Evolutionary conservation across 192 early-diverging fungal genomes (phyloP).

Genomic region (Chytriomyces confervae): DNA sequence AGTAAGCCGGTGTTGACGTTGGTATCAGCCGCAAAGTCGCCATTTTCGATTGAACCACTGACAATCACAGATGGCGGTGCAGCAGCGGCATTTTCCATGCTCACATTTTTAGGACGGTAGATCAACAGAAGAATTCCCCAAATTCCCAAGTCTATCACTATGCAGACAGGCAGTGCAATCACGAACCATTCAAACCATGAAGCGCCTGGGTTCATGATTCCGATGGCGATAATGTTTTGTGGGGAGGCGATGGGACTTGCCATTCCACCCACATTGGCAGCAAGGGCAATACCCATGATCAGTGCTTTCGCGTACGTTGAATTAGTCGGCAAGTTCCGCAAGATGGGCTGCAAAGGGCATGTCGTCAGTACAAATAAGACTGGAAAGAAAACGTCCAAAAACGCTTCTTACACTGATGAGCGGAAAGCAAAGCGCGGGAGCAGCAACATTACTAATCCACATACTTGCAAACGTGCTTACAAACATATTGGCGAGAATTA

Average conservation of each 20-base stretch:
- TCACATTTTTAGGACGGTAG: conserved; percentile 67
- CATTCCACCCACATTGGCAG: conserved; percentile 97
- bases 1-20: neutral
- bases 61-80: neutral
- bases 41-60: neutral
- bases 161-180: conserved; percentile 83
- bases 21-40: neutral
- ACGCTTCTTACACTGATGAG: conserved; percentile 70
- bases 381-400: conserved; percentile 16
- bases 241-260: conserved; percentile 95
- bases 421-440: conserved; percentile 95
- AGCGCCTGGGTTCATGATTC: conserved; percentile 86
- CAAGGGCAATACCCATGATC: conserved; percentile 95
- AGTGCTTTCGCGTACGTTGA: conserved; percentile 84
- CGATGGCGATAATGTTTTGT: conserved; percentile 97
- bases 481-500: conserved; percentile 92
- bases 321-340: conserved; percentile 83
- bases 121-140: conserved; percentile 82
- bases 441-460: conserved; percentile 98
- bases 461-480: conserved; percentile 97
- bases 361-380: neutral
- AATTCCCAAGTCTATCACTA: conserved; percentile 78
- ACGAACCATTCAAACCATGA: conserved; percentile 92
- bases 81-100: neutral
- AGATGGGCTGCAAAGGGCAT: conserved; percentile 71